Evolutionary conservation across 345 rosid species (phyloP).

Genomic region (Draba incana): DNA sequence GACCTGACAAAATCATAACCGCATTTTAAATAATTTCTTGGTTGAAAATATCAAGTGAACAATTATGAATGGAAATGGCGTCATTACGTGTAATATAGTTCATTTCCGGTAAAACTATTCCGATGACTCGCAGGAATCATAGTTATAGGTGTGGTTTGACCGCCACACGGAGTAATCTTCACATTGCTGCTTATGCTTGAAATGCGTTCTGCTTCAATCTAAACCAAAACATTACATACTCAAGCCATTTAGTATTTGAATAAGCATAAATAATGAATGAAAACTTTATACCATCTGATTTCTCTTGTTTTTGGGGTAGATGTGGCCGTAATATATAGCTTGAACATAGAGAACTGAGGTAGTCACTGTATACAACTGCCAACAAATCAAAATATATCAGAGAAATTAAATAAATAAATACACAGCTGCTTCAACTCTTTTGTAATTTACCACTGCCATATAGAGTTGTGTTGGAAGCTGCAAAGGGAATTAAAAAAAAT

Average conservation of each 20-base stretch:
- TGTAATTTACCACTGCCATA: constrained; percentile 65
- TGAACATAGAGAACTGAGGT: constrained; percentile 59
- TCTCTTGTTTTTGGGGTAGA: constrained; percentile 53
- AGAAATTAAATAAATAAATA: not conserved
- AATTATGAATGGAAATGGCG: not conserved
- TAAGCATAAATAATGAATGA: not conserved
- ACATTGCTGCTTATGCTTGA: constrained; percentile 31
- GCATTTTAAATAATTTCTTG: too few species aligned
- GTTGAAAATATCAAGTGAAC: too few species aligned
- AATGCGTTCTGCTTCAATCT: constrained; percentile 46
- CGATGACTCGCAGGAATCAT: constrained; percentile 50
- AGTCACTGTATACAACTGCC: constrained; percentile 69
- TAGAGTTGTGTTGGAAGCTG: constrained; percentile 93
- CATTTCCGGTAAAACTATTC: constrained; percentile 56
- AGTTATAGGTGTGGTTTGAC: constrained; percentile 60
- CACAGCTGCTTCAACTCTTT: constrained; percentile 4
- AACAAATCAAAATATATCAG: constrained; percentile 6
- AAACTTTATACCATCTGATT: constrained; percentile 46
- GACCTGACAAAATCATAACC: constrained; percentile 51
- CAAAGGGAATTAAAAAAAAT: constrained; percentile 38
- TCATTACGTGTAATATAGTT: constrained; percentile 63
- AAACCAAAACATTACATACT: constrained; percentile 33
- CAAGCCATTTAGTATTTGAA: not conserved
- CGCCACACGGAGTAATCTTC: constrained; percentile 33
- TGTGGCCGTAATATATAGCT: constrained; percentile 65